Conservation (phyloP, 2,329 filamentous ascomycete species). For the Kalmusia sp. region DNA sequence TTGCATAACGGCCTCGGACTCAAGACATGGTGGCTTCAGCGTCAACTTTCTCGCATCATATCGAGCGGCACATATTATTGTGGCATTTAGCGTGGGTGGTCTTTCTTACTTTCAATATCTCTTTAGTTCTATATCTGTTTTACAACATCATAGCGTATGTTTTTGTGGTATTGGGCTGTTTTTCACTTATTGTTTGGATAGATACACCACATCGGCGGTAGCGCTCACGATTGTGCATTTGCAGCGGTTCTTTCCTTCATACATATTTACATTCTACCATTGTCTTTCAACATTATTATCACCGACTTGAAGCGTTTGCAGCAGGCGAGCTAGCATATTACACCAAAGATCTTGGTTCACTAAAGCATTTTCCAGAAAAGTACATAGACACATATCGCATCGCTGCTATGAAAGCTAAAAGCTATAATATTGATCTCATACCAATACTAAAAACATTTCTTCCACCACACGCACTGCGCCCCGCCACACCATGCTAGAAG, state of each 20-base stretch:
- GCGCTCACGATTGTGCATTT: conserved; percentile 38
- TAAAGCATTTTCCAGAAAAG: neutral
- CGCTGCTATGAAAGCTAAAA: neutral
- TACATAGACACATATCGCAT: conserved; percentile 5
- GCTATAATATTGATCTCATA: neutral
- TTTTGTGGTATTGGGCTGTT: conserved; percentile 18
- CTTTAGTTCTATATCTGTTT: conserved; percentile 21
- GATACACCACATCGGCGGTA: conserved; percentile 34
- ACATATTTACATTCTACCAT: conserved; percentile 7
- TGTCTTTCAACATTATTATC: conserved; percentile 1
- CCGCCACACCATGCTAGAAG: too few species aligned
- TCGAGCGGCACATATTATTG: conserved; percentile 39
- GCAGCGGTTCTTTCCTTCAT: conserved; percentile 24
- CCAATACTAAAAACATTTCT: neutral
- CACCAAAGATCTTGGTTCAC: neutral
- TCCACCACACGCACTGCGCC: neutral
- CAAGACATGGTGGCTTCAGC: conserved; percentile 27
- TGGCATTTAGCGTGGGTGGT: conserved; percentile 49
- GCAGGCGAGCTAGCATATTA: neutral
- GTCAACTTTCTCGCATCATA: conserved; percentile 20
- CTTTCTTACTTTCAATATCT: conserved; percentile 25
- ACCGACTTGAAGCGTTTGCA: neutral
- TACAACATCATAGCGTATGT: conserved; percentile 37
- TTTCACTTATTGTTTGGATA: conserved; percentile 31
- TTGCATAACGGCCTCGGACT: conserved; percentile 25